Conservation (phyloP, 257 asterid species). For the Jacaranda mimosifolia region DNA sequence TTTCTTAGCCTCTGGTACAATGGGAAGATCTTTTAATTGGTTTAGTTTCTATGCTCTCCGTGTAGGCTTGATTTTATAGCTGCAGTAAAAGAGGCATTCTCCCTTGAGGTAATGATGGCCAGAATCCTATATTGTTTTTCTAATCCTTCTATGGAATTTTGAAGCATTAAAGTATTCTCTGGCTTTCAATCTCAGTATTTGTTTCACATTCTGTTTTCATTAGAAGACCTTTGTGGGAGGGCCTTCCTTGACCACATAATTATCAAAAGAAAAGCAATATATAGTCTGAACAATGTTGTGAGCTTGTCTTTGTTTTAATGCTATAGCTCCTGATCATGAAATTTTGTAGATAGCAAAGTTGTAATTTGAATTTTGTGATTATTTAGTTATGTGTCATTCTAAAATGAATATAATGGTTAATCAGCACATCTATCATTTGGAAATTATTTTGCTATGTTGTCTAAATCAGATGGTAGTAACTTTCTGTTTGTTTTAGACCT, state of each 20-base stretch:
- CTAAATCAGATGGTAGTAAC: too few species aligned
- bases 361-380: too few species aligned
- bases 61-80: conserved; percentile 84
- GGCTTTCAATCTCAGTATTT: conserved; percentile 18
- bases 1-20: conserved; percentile 29
- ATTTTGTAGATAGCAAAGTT: background rate
- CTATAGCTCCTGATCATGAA: too few species aligned
- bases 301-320: conserved; percentile 14
- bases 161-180: conserved; percentile 17
- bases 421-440: too few species aligned
- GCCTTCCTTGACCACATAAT: conserved; percentile 12
- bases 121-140: conserved; percentile 21
- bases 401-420: too few species aligned
- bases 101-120: conserved; percentile 68
- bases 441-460: too few species aligned
- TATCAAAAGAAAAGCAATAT: background rate
- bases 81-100: conserved; percentile 78
- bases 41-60: conserved; percentile 41
- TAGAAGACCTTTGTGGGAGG: conserved; percentile 4
- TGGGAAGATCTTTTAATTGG: conserved; percentile 25
- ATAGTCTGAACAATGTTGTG: conserved; percentile 3
- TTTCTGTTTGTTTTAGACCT: too few species aligned
- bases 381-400: too few species aligned
- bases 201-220: conserved; percentile 1
- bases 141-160: conserved; percentile 21